phyloP scores from a whole-genome alignment of 768 basidiomycete genomes.

The Suillus alpinus region DNA sequence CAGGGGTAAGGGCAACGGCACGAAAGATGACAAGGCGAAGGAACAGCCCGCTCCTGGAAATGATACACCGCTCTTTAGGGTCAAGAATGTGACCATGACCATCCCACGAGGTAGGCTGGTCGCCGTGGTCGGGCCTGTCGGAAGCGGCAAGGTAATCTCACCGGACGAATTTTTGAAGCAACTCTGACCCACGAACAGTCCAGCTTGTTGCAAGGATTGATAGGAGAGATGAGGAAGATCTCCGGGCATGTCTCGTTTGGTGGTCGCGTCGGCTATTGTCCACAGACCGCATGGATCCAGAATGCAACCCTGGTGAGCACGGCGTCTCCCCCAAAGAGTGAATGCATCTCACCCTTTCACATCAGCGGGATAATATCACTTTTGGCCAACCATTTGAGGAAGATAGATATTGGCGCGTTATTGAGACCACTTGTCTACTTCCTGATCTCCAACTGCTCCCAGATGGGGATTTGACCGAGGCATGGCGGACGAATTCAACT shows the following conservation, averaged over 20 bases:
- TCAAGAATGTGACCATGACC: constrained; percentile 48
- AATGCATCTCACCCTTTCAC: not conserved
- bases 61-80: constrained; percentile 36
- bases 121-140: constrained; percentile 67
- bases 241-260: constrained; percentile 56
- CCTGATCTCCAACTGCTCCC: constrained; percentile 64
- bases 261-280: constrained; percentile 66
- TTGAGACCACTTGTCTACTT: constrained; percentile 56
- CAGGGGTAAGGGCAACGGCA: not conserved
- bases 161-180: not conserved
- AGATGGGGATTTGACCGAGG: constrained; percentile 73
- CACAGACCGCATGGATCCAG: constrained; percentile 77
- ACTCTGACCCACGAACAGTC: constrained; percentile 30
- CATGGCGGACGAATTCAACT: constrained; percentile 22
- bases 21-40: constrained; percentile 10
- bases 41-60: constrained; percentile 9
- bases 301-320: constrained; percentile 54
- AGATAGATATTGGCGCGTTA: constrained; percentile 60
- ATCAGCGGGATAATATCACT: constrained; percentile 59
- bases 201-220: constrained; percentile 58
- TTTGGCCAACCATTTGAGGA: constrained; percentile 68
- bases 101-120: constrained; percentile 58
- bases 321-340: not conserved
- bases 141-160: constrained; percentile 53
- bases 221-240: constrained; percentile 67